Conservation (phyloP, 495 filamentous ascomycete genomes). For the Podospora comata region DNA sequence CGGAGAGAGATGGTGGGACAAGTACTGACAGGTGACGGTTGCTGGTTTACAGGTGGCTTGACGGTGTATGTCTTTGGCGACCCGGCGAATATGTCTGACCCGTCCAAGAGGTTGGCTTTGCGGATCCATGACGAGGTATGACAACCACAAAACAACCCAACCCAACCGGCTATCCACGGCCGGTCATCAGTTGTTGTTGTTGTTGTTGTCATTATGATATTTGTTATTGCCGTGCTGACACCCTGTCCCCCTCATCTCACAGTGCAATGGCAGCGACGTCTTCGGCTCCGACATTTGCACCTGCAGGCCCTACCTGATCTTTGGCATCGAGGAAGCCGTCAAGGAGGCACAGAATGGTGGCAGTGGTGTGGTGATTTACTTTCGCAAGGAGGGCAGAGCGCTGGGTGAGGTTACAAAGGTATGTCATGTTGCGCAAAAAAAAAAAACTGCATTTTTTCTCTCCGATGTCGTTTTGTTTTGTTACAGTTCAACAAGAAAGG, state of each 20-base stretch:
- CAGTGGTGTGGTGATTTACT: conserved; percentile 96
- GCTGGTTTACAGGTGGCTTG: conserved; percentile 62
- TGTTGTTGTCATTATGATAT: conserved; percentile 14
- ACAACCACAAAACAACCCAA: conserved; percentile 15
- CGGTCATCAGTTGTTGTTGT: background rate
- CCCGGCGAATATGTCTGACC: conserved; percentile 85
- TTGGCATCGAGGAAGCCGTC: conserved; percentile 94
- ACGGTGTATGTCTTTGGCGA: conserved; percentile 98
- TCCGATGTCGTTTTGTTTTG: background rate
- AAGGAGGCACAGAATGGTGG: conserved; percentile 94
- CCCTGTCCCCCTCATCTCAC: background rate
- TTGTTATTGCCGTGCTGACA: background rate
- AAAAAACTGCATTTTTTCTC: too few species aligned
- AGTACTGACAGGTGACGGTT: background rate
- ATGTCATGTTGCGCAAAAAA: conserved; percentile 22
- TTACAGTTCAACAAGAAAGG: conserved; percentile 1
- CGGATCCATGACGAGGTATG: conserved; percentile 84
- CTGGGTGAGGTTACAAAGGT: conserved; percentile 97
- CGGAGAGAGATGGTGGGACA: background rate
- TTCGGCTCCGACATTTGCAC: conserved; percentile 99
- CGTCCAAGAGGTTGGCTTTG: conserved; percentile 76
- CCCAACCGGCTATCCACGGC: background rate
- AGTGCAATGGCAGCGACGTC: conserved; percentile 95
- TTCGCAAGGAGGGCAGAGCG: conserved; percentile 95
- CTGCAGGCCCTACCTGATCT: conserved; percentile 93